Conservation (phyloP, 2,329 filamentous ascomycete genomes). For the Monosporascus sp. region DNA sequence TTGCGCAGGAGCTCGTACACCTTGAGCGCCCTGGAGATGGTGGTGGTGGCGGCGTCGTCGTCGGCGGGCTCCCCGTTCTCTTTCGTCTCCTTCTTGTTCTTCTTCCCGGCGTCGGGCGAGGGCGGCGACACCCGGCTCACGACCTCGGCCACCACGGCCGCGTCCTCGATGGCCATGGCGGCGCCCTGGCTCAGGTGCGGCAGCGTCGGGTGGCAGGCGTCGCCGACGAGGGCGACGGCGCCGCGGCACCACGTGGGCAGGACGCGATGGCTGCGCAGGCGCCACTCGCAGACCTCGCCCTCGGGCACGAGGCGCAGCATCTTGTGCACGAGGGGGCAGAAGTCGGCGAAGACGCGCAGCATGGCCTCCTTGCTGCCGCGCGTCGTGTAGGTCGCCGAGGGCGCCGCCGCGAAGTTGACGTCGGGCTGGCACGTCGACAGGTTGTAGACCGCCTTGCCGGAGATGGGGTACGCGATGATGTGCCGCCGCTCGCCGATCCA, state of each 20-base stretch:
- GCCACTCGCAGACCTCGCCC: constrained; percentile 61
- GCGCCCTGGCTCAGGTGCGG: constrained; percentile 64
- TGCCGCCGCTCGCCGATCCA: constrained; percentile 74
- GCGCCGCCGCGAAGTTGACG: constrained; percentile 51
- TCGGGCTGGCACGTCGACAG: constrained; percentile 59
- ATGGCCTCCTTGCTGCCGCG: constrained; percentile 55
- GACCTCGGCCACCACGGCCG: constrained; percentile 50
- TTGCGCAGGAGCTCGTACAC: constrained; percentile 53
- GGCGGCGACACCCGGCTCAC: constrained; percentile 35
- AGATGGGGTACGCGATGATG: constrained; percentile 73
- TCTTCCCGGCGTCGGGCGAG: constrained; percentile 6
- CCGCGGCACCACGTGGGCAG: constrained; percentile 55
- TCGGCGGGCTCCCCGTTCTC: constrained; percentile 4
- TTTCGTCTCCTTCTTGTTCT: too few species aligned
- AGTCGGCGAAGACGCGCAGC: constrained; percentile 56
- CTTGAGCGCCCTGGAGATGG: constrained; percentile 43
- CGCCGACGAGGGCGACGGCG: constrained; percentile 52
- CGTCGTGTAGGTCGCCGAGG: constrained; percentile 57
- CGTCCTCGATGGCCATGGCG: constrained; percentile 64
- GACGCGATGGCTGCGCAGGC: constrained; percentile 51
- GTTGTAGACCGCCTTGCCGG: constrained; percentile 60
- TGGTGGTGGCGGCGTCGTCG: constrained; percentile 19
- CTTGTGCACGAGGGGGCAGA: constrained; percentile 52
- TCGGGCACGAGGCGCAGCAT: constrained; percentile 57
- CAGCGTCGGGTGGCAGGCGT: constrained; percentile 63